Evolutionary conservation across 2,329 filamentous ascomycete genomes (phyloP), one percentile per base, ranked within the genome.

Genomic region (Claviceps pazoutovae): DNA sequence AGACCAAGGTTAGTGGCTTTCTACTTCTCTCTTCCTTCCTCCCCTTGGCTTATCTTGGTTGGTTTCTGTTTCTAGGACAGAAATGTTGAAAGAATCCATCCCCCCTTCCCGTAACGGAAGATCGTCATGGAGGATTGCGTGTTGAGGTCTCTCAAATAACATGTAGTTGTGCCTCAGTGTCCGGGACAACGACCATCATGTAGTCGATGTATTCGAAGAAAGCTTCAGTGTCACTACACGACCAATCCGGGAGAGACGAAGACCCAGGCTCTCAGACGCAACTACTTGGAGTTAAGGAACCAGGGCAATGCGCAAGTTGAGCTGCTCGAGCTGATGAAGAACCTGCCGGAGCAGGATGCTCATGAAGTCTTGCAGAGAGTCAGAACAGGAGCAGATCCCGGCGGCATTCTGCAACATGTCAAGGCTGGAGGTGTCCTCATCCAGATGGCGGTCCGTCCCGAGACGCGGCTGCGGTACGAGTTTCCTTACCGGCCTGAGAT

Each of bases 401-500:
- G 34, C 3, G 56, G 62, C 1, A 59, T 72, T 17, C 37, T 70
- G 3, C 63, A 59, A 14, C 65, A 67, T 30, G 59, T 68, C 45
- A 61, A 59, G 43, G 61, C 62, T 19, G 70, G 69, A 8, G 62
- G 69, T 51, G 34, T 67, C 4, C 54, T 72, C 3, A 53, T 72
- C 4, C 68, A 72, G 51, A 62, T 70, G 50, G 58, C 65, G 0
- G 55, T 71, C 2, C 53, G 57, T 0, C 67, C 69, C 4, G 68
- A 72, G 54, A 61, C 66, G 1, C 58, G 66, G 1, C 62, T 63
- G 19, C 67, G 67, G 42, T 72, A 69, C 43, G 64, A 66, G 45
- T 69, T 73, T 38, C 70, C 68, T 0, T 69, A 69, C 45, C 42
- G 48, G 4, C 16, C 55, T 1, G 48, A 58, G 5, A 61, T 65